phyloP scores from a whole-genome alignment of 306 rosid genomes.

The Malus sylvestris region DNA sequence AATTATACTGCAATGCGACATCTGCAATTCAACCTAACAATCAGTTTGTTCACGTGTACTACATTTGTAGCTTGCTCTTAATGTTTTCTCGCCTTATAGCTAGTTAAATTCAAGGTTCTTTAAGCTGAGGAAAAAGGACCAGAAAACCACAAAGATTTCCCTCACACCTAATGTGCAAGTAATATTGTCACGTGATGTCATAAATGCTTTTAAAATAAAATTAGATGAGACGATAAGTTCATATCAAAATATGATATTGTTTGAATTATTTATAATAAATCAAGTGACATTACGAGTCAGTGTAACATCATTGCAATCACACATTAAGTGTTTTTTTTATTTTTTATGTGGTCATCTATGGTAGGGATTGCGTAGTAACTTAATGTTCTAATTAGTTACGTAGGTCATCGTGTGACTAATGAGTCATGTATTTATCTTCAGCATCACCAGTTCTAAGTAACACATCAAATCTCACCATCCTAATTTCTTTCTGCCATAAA shows the following conservation, averaged over 20 bases:
- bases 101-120: neutral
- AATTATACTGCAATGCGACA: no score
- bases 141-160: neutral
- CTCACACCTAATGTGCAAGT: neutral
- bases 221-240: no score
- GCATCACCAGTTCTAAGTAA: neutral
- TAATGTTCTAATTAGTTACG: neutral
- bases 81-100: neutral
- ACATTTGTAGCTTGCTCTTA: neutral
- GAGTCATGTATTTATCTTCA: neutral
- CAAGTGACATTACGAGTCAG: no score
- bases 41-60: neutral
- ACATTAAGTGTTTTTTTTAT: no score
- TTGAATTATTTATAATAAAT: neutral
- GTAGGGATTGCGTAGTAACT: neutral
- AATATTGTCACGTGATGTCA: neutral
- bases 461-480: neutral
- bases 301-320: neutral
- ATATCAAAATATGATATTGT: no score
- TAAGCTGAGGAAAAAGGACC: neutral
- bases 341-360: no score
- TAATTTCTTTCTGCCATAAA: neutral
- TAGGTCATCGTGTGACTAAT: neutral
- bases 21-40: no score
- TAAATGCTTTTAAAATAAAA: no score